Base-by-base conservation (phyloP, 1,284 basidiomycete genomes). In the Volvariella volvacea region DNA sequence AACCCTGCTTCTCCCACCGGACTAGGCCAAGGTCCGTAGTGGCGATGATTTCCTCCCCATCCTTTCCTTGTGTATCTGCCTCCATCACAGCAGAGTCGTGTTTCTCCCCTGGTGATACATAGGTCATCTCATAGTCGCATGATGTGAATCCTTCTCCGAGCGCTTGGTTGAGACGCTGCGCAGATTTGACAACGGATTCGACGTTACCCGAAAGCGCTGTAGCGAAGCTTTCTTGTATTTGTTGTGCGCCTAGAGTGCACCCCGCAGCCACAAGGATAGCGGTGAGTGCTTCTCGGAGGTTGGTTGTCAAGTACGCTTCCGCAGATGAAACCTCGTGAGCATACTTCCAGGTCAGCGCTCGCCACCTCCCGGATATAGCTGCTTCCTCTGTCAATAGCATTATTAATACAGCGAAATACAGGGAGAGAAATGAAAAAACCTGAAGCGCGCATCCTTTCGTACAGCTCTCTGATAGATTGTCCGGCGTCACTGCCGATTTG, bases 301-400 rank as follows among this genome's bases (percentile, higher is more conserved):
- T 58, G 34, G 53, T 41, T 7, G 54, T 49, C 33, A 71, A 56
- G 46, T 69, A 64, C 14, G 57, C 56, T n/a, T 61, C 59, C 4
- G 55, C 56, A 2, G 58, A 44, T 7, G 62, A 53, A 45, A 72
- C 57, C 44, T 63, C 56, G 48, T 66, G 68, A 20, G 68, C 59
- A 45, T 77, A 66, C 31, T 59, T 60, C 45, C 73, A 65, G 39
- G 73, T 72, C 45, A 80, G 48, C 20, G 73, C 64, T 42, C 76
- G 66, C 77, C 78, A 80, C 38, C 69, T 65, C 34, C 74, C 75
- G 6, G 73, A 65, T 12, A 78, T 64, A 0, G 70, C 60, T 55
- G 73, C 74, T 25, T 68, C 63, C 52, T 74, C 77, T 80, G 42
- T 16, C n/a, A n/a, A 20, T 15, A 4, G 34, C 19, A 20, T 36